These are phyloP conservation scores for Kurtzmaniella quercitrusa DNA, from an alignment of 1,139 yeast genomes.

Conservation along the genomic window DNA sequence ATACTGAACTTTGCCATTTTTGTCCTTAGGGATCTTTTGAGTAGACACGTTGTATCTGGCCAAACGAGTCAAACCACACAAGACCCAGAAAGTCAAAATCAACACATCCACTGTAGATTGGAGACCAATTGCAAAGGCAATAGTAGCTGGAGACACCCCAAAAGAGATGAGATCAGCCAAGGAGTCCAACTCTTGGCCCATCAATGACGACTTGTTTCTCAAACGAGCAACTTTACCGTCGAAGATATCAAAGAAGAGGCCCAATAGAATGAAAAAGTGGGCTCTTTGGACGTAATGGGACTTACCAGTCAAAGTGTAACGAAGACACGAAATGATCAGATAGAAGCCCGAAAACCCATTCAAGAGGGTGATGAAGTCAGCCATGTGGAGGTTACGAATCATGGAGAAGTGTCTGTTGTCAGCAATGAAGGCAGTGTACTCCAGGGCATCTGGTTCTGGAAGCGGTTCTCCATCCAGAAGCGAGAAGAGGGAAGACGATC, in stretches of 20 bases:
- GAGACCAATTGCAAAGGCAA: slow-evolving; percentile 89
- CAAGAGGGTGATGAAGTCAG: slow-evolving; percentile 89
- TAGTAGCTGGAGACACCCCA: slow-evolving; percentile 90
- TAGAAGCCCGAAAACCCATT: slow-evolving; percentile 91
- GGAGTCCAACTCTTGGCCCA: slow-evolving; percentile 97
- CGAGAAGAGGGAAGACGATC: slow-evolving; percentile 42
- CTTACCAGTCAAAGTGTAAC: slow-evolving; percentile 67
- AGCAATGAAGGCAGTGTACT: slow-evolving; percentile 70
- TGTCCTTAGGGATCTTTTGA: slow-evolving; percentile 86
- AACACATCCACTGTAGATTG: slow-evolving; percentile 78
- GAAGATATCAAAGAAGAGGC: slow-evolving; percentile 90
- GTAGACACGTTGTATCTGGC: slow-evolving; percentile 96
- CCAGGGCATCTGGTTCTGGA: slow-evolving; percentile 66
- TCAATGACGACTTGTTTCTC: slow-evolving; percentile 83
- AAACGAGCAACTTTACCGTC: slow-evolving; percentile 97
- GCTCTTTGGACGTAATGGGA: slow-evolving; percentile 81
- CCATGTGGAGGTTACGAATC: slow-evolving; percentile 82
- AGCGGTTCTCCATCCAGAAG: slow-evolving; percentile 39
- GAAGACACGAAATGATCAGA: slow-evolving; percentile 78
- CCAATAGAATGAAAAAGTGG: slow-evolving; percentile 80
- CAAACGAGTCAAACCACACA: slow-evolving; percentile 89
- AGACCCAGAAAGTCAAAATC: slow-evolving; percentile 75
- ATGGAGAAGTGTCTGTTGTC: slow-evolving; percentile 78
- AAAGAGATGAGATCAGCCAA: slow-evolving; percentile 91
- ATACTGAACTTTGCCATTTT: slow-evolving; percentile 69